Conservation (phyloP, 345 rosid species). For the Hirschfeldia incana region DNA sequence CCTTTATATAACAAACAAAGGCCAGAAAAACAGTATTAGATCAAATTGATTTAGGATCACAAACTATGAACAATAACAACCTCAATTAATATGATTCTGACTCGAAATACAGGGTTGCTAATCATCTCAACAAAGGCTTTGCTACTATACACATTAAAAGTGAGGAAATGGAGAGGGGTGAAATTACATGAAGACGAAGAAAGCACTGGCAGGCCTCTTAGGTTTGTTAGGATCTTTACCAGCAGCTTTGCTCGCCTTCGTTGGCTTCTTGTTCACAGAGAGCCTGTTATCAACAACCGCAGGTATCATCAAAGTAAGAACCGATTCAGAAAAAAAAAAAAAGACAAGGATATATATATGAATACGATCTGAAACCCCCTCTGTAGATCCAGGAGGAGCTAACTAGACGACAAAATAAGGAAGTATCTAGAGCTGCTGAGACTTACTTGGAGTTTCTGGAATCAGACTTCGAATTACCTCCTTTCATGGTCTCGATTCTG, state of each 20-base stretch:
- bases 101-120: background rate
- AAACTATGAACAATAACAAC: background rate
- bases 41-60: background rate
- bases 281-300: conserved; percentile 48
- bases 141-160: background rate
- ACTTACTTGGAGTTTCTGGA: background rate
- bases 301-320: background rate
- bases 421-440: background rate
- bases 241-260: conserved; percentile 52
- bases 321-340: background rate
- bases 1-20: conserved; percentile 43
- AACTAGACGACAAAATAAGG: background rate
- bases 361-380: too few species aligned
- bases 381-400: background rate
- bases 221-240: conserved; percentile 75
- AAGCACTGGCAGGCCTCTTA: conserved; percentile 73
- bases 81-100: background rate
- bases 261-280: conserved; percentile 71
- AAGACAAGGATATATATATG: background rate
- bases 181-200: conserved; percentile 86
- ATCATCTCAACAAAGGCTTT: conserved; percentile 6
- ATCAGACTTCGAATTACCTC: background rate
- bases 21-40: background rate
- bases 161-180: background rate
- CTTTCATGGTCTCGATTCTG: background rate